Base-by-base conservation (phyloP, 2,329 filamentous ascomycete genomes). In the Microsporum canis region DNA sequence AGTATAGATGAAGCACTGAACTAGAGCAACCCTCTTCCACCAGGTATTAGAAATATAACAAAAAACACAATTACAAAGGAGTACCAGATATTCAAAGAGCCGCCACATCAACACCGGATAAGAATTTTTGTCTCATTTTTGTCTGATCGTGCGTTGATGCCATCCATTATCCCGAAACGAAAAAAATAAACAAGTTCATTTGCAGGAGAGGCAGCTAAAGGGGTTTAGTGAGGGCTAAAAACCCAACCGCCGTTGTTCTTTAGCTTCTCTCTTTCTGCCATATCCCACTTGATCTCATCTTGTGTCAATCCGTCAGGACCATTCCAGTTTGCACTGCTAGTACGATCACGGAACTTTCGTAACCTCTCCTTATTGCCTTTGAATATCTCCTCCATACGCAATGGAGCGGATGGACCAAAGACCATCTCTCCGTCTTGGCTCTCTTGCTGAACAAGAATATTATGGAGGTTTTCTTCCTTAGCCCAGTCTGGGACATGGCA, bases 311-410 rank as follows among this genome's bases (percentile, higher is more conserved):
- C 80, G 73, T 99, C 95, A 2, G 87, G 80, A 60, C 89, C 75
- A 69, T 83, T 87, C 94, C 94, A 99, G 76, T 96, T 95, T 39
- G 95, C 95, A 74, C 90, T 96, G 67, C 89, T 95, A 3, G 92
- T 96, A 61, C 94, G 83, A 58, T 89, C 86, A 17, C 95, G 84
- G 80, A 96, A 97, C 70, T 90, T 89, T 78, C 89, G 88, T 73
- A 88, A 85, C 65, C 88, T 80, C 61, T 92, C 90, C 73, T 91
- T 91, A 74, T 88, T 91, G 73, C 91, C 89, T 74, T 82, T 88
- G 76, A 99, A 99, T 36, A 96, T 91, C 71, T 97, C 91, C 69
- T 99, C 95, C 87, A 99, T 94, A 69, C 90, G 89, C 65, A 99
- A 80, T 10, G 91, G 89, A 8, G 83, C 86, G 29, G 95, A 90